Base-by-base conservation (phyloP, 2,329 filamentous ascomycete genomes). In the Cordyceps farinosa region DNA sequence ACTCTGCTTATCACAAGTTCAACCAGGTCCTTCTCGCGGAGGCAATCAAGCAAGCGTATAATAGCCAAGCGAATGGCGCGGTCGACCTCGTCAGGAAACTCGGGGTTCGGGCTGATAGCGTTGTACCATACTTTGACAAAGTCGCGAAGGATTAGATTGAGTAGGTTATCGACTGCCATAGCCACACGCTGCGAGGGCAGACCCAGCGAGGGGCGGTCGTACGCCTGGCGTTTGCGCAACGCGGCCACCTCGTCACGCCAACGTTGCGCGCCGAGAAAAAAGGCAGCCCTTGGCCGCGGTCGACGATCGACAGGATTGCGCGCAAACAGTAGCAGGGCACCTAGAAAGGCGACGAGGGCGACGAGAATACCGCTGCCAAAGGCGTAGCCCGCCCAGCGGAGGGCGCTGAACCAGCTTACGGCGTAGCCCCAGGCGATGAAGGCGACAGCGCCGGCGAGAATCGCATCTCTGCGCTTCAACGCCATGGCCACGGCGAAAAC, bases 111-210 rank as follows among this genome's bases (percentile, higher is more conserved):
- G 78, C 91, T 97, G 72, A 99, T 97, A 70, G 87, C 85, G 38
- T 82, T 84, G 75, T 97, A 98, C 95, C 95, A 99, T 53, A 88
- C 89, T 64, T 84, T 86, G 63, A 99, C 86, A 73, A 96, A 97
- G 74, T 97, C 92, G 67, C 90, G 85, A 67, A 92, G 77, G 59
- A 96, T 85, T 59, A 92, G 79, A 57, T 88, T 85, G 51, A 99
- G 83, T 38, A 98, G 77, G 59, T 87, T 84, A 75, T 97, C 92
- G 67, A 98, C 79, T 52, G 89, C 90, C 69, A 88, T 85, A 13
- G 92, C 96, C 61, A 98, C 86, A 64, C 87, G 83, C 68, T 89
- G 87, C 27, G 91, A 93, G 60, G 88, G 84, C 63, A 90, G 85
- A 71, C 92, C 92, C 66, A 99, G 82, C 13, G 90, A 85, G 59